phyloP scores from a whole-genome alignment of 371 early-diverging fungal genomes.

The Actinomortierella ambigua region DNA sequence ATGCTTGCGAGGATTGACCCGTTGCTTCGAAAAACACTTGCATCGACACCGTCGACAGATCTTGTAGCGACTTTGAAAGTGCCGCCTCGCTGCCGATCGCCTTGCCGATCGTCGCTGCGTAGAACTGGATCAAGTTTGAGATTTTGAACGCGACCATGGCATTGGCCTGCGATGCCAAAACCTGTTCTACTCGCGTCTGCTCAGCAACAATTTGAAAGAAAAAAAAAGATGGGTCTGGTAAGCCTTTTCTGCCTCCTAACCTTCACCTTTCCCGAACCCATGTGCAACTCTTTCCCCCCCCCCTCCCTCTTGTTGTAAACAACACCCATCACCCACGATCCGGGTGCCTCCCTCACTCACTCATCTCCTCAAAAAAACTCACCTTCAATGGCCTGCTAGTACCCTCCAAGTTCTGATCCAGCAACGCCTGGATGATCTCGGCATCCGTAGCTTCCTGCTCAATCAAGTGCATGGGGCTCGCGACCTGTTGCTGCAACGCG shows the following conservation, averaged over 20 bases:
- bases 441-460: conserved; percentile 39
- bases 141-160: conserved; percentile 74
- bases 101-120: conserved; percentile 66
- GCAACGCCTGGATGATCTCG: conserved; percentile 47
- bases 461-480: conserved; percentile 34
- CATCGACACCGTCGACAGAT: conserved; percentile 69
- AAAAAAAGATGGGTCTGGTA: not conserved
- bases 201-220: too few species aligned
- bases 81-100: conserved; percentile 63
- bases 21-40: conserved; percentile 73
- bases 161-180: conserved; percentile 70
- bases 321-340: conserved; percentile 3
- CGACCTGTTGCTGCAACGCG: conserved; percentile 25
- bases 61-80: conserved; percentile 61
- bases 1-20: conserved; percentile 64
- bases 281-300: not conserved
- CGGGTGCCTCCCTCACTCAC: too few species aligned
- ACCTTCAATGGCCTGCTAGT: conserved; percentile 79
- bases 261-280: too few species aligned
- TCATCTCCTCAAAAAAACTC: conserved; percentile 7
- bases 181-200: conserved; percentile 82
- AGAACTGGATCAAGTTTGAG: conserved; percentile 80
- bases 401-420: conserved; percentile 79
- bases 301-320: not conserved
- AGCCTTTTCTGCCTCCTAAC: too few species aligned